These are phyloP conservation scores for Calendula officinalis DNA, from an alignment of 129 eudicot species.

Conservation along the genomic window DNA sequence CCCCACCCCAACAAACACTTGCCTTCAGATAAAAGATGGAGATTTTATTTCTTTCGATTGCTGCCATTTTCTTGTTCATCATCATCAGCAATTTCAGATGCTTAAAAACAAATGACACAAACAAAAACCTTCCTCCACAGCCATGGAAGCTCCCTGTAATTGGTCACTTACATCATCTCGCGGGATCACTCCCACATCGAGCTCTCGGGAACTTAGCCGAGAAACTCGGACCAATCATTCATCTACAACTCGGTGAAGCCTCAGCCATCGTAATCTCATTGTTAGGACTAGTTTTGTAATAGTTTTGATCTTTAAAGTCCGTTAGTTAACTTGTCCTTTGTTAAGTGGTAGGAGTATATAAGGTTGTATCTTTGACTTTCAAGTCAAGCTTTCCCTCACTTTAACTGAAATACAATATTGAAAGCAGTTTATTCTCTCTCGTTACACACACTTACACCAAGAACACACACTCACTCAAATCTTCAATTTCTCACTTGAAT, in stretches of 20 bases:
- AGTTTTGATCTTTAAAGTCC: too few species aligned
- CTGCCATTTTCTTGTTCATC: not conserved
- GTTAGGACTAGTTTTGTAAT: too few species aligned
- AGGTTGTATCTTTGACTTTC: too few species aligned
- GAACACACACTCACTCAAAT: too few species aligned
- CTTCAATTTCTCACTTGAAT: too few species aligned
- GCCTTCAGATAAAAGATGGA: not conserved
- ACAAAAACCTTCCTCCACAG: slow-evolving; percentile 22
- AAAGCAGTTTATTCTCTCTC: too few species aligned
- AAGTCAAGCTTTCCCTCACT: too few species aligned
- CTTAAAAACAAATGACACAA: not conserved
- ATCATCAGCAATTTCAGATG: not conserved
- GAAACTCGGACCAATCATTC: slow-evolving; percentile 8
- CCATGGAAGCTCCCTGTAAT: slow-evolving; percentile 24
- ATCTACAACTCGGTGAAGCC: too few species aligned
- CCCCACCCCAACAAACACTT: not conserved
- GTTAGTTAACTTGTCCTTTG: too few species aligned
- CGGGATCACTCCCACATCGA: slow-evolving; percentile 16
- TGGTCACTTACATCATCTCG: slow-evolving; percentile 18
- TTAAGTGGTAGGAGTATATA: too few species aligned
- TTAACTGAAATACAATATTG: too few species aligned
- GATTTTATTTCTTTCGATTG: not conserved
- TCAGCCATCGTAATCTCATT: slow-evolving; percentile 23
- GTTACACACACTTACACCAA: too few species aligned
- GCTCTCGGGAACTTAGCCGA: slow-evolving; percentile 8